Evolutionary conservation across 257 asterid genomes (phyloP).

Genomic region (Ilex asprella): DNA sequence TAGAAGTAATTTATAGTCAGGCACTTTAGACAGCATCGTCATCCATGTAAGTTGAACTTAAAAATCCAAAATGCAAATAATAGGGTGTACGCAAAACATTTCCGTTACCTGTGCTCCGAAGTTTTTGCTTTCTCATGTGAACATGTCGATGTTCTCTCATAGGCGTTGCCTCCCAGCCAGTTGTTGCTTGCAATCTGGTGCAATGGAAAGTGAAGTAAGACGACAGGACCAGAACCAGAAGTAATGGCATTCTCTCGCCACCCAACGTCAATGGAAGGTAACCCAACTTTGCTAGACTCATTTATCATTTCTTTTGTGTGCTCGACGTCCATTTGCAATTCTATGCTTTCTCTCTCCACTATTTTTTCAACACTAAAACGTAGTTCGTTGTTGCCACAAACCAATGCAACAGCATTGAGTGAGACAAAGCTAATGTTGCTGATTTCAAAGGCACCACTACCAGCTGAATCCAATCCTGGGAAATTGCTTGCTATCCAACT

Average conservation of each 20-base stretch:
- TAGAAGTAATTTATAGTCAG: not conserved
- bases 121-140: not conserved
- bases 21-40: not conserved
- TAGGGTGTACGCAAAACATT: not conserved
- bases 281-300: too few relatives aligned
- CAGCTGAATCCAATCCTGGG: not conserved
- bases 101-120: not conserved
- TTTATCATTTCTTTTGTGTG: not conserved
- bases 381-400: not conserved
- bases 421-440: constrained; percentile 2
- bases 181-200: not conserved
- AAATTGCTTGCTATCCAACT: not conserved
- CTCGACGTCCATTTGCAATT: not conserved
- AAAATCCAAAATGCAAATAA: not conserved
- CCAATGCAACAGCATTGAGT: not conserved
- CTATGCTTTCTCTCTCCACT: not conserved
- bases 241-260: not conserved
- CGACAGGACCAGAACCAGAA: not conserved
- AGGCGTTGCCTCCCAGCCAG: too few relatives aligned
- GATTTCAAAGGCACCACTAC: not conserved
- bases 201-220: constrained; percentile 2
- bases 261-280: not conserved
- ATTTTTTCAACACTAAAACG: not conserved
- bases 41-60: not conserved
- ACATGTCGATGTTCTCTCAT: not conserved